A percentile compares a stretch with the other conserved stretches of the same genome.
phyloP scores from a whole-genome alignment of 176 grass and related monocot genomes.

The Tuctoria greenei region DNA sequence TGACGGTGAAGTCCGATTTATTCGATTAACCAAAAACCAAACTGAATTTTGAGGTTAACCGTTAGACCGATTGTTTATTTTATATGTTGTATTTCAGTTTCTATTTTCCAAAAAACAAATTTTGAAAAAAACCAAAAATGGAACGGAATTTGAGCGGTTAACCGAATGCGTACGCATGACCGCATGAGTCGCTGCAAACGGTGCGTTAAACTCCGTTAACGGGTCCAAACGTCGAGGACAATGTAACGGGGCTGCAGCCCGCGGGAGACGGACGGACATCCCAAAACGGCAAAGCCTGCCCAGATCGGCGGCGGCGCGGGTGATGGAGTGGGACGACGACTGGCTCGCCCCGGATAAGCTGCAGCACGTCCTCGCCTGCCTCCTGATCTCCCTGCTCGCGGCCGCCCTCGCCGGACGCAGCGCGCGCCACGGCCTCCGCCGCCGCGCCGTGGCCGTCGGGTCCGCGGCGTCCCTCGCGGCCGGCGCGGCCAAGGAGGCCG shows the following conservation, averaged over 20 bases:
- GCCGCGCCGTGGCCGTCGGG: conserved; percentile 47
- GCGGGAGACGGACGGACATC: not conserved
- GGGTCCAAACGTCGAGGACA: not conserved
- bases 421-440: conserved; percentile 43
- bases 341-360: conserved; percentile 75
- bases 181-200: not conserved
- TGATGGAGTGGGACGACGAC: conserved; percentile 77
- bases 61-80: no score
- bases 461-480: conserved; percentile 51
- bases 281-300: not conserved
- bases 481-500: conserved; percentile 74
- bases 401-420: conserved; percentile 47
- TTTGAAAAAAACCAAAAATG: no score
- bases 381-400: conserved; percentile 54
- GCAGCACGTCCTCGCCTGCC: conserved; percentile 71
- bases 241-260: not conserved
- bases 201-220: no score
- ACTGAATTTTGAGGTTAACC: no score
- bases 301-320: not conserved
- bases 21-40: no score
- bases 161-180: no score
- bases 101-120: no score
- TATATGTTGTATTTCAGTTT: no score
- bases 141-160: no score
- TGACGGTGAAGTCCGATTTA: no score